These are phyloP conservation scores for Grosmannia clavigera DNA, from an alignment of 2,329 filamentous ascomycete genomes.

Conservation along the genomic window DNA sequence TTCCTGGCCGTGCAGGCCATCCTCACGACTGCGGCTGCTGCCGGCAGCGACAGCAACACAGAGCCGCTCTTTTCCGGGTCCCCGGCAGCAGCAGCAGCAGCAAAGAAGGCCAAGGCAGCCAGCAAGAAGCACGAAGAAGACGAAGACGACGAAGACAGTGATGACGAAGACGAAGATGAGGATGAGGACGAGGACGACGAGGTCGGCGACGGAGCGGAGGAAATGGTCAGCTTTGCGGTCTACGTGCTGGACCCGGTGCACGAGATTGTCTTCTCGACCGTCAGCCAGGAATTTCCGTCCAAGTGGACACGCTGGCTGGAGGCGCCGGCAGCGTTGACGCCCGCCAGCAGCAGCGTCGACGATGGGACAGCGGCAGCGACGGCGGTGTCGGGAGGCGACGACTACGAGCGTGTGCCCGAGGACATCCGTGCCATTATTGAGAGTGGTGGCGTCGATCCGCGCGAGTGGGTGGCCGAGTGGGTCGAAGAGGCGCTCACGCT, in stretches of 20 bases:
- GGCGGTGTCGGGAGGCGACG: constrained; percentile 13
- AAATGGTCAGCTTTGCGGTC: constrained; percentile 60
- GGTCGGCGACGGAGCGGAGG: constrained; percentile 69
- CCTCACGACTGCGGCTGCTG: constrained; percentile 38
- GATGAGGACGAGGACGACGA: constrained; percentile 79
- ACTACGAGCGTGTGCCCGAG: constrained; percentile 47
- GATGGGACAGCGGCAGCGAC: neutral
- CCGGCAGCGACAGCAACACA: constrained; percentile 22
- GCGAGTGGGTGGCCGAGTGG: constrained; percentile 98
- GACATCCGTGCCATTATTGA: constrained; percentile 81
- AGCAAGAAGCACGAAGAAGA: constrained; percentile 26
- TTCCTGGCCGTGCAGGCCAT: constrained; percentile 94
- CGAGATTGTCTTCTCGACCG: constrained; percentile 69
- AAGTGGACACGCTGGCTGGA: constrained; percentile 92
- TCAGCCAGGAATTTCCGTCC: constrained; percentile 73
- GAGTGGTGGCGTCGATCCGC: constrained; percentile 65
- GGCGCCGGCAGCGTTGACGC: constrained; percentile 47
- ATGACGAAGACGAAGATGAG: constrained; percentile 62
- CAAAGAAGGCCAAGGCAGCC: neutral
- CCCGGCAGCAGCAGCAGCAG: constrained; percentile 1
- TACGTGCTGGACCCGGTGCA: constrained; percentile 84
- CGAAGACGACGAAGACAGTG: constrained; percentile 45
- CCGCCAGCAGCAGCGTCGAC: constrained; percentile 31
- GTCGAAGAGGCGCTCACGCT: constrained; percentile 76
- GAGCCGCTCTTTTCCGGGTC: constrained; percentile 52